A percentile compares a stretch with the other conserved stretches of the same genome.
Conservation (phyloP, 164 flowering plant species). For the Berberis thunbergii region DNA sequence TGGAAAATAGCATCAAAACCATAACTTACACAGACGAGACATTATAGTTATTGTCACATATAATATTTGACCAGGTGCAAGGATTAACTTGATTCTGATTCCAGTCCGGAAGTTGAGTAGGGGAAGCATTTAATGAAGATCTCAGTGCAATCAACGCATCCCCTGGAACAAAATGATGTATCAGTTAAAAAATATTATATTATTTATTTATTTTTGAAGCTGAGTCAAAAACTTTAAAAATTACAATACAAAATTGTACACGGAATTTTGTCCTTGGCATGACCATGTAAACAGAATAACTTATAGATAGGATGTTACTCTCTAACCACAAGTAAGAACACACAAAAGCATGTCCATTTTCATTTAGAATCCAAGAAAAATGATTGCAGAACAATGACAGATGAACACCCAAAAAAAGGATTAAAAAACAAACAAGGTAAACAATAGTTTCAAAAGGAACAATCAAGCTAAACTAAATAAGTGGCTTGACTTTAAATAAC, state of each 20-base stretch:
- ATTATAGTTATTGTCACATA: conserved; percentile 30
- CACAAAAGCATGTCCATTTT: too few species aligned
- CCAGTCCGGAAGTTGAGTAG: conserved; percentile 65
- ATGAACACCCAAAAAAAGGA: too few species aligned
- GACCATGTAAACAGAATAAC: too few species aligned
- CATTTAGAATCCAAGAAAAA: too few species aligned
- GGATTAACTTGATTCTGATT: conserved; percentile 70
- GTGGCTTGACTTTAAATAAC: too few species aligned
- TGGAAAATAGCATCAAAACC: not conserved
- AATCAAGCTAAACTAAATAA: too few species aligned
- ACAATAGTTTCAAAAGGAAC: too few species aligned
- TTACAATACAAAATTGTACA: too few species aligned
- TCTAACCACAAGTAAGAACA: too few species aligned
- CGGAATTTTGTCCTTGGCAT: too few species aligned
- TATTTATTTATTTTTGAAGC: not conserved
- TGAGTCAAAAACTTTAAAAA: not conserved
- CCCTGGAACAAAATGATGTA: conserved; percentile 34
- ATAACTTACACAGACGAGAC: conserved; percentile 50
- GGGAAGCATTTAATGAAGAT: conserved; percentile 46
- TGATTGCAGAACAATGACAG: too few species aligned
- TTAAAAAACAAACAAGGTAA: too few species aligned
- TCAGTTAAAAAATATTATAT: conserved; percentile 1
- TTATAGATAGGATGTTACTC: not conserved
- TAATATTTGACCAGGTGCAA: conserved; percentile 80
- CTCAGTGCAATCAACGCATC: conserved; percentile 59